Percentiles rank a stretch among this genome's conserved stretches.
Conservation (phyloP, 495 filamentous ascomycete species). For the Aspergillus nanangensis region DNA sequence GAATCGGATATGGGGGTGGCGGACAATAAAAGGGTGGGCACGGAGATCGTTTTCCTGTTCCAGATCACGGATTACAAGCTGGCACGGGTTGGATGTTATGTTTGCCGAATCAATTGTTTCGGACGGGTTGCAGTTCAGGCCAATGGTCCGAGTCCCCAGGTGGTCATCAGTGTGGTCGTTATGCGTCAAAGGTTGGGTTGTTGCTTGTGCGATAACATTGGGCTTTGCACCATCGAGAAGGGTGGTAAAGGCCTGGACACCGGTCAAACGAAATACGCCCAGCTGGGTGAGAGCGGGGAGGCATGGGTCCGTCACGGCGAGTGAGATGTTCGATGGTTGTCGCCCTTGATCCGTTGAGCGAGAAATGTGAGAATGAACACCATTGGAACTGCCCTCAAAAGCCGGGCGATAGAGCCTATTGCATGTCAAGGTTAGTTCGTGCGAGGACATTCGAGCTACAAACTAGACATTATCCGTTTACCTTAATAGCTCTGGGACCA, state of each 20-base stretch:
- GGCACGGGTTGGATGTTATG: slow-evolving; percentile 15
- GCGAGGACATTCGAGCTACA: too few relatives aligned
- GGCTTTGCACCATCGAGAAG: slow-evolving; percentile 49
- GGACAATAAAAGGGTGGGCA: slow-evolving; percentile 28
- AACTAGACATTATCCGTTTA: too few relatives aligned
- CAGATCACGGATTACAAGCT: slow-evolving; percentile 45
- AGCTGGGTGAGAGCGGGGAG: slow-evolving; percentile 60
- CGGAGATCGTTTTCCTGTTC: slow-evolving; percentile 36
- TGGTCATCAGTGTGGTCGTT: neutral
- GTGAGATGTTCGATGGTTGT: neutral
- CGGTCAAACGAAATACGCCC: slow-evolving; percentile 48
- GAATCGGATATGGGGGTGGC: slow-evolving; percentile 41
- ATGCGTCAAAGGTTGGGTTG: slow-evolving; percentile 7
- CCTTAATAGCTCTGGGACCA: slow-evolving; percentile 10
- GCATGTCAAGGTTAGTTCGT: neutral
- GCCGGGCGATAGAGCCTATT: slow-evolving; percentile 2
- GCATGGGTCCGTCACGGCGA: slow-evolving; percentile 43
- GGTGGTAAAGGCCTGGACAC: slow-evolving; percentile 47
- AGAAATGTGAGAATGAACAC: neutral
- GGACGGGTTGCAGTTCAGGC: slow-evolving; percentile 16
- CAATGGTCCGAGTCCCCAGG: slow-evolving; percentile 16
- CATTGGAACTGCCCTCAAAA: neutral
- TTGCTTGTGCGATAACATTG: slow-evolving; percentile 59
- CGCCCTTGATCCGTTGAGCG: neutral
- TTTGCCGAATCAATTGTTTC: neutral